Evolutionary conservation across 495 filamentous ascomycete genomes (phyloP).

Genomic region (Penicillium robsamsonii): DNA sequence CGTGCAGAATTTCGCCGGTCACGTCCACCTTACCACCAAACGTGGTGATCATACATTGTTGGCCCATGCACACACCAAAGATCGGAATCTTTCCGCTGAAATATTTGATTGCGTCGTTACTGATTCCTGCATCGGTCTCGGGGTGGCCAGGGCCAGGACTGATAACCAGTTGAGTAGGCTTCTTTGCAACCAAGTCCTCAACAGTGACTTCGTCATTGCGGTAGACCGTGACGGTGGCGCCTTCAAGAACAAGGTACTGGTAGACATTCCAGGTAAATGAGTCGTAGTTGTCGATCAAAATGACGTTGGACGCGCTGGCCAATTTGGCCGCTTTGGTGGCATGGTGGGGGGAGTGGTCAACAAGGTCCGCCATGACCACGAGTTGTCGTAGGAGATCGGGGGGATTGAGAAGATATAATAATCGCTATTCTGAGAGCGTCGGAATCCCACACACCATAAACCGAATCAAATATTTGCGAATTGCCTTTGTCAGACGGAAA

Average conservation of each 20-base stretch:
- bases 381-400: constrained; percentile 3
- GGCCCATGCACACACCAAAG: constrained; percentile 98
- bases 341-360: constrained; percentile 85
- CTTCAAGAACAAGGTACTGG: constrained; percentile 93
- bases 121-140: constrained; percentile 83
- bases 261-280: constrained; percentile 99
- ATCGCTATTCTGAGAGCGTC: constrained; percentile 16
- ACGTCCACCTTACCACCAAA: constrained; percentile 90
- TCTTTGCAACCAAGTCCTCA: constrained; percentile 73
- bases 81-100: constrained; percentile 96
- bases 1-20: constrained; percentile 94
- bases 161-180: constrained; percentile 90
- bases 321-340: constrained; percentile 66
- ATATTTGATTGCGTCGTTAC: constrained; percentile 82
- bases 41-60: constrained; percentile 93
- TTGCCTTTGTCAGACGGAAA: not conserved
- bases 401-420: not conserved
- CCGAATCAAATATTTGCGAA: not conserved
- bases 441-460: not conserved
- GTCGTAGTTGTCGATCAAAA: constrained; percentile 98
- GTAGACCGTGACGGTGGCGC: constrained; percentile 81
- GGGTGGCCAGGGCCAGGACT: constrained; percentile 95
- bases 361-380: constrained; percentile 47
- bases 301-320: constrained; percentile 77
- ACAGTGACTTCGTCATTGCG: constrained; percentile 90